These are phyloP conservation scores for Suillus discolor DNA, from an alignment of 768 basidiomycete species.

Conservation along the genomic window DNA sequence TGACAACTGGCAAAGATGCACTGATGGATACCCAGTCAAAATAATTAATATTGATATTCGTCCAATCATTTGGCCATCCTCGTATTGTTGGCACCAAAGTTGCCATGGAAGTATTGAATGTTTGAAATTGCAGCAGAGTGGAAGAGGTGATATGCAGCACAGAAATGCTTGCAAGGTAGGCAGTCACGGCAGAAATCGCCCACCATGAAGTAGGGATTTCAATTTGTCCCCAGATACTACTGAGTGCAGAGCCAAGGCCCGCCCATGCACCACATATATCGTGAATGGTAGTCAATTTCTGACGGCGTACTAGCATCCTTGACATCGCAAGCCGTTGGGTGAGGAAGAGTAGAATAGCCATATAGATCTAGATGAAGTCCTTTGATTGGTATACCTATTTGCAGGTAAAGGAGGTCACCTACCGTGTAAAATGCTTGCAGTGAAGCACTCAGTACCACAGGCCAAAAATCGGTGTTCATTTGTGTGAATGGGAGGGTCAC, in stretches of 20 bases:
- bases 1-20: not conserved
- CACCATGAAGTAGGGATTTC: conserved; percentile 3
- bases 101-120: not conserved
- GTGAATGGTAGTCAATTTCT: conserved; percentile 9
- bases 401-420: not conserved
- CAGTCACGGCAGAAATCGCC: not conserved
- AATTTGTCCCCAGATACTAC: conserved; percentile 5
- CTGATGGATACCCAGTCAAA: not conserved
- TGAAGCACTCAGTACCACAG: conserved; percentile 6
- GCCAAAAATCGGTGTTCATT: not conserved
- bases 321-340: conserved; percentile 6
- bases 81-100: not conserved
- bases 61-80: not conserved
- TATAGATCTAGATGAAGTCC: conserved; percentile 2
- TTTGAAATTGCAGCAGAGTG: conserved; percentile 7
- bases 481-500: not conserved
- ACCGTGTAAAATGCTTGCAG: conserved; percentile 9
- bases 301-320: not conserved
- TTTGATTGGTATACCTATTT: not conserved
- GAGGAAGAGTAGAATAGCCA: conserved; percentile 5
- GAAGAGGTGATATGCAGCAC: conserved; percentile 14
- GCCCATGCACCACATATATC: conserved; percentile 11
- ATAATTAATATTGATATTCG: too few relatives aligned
- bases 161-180: conserved; percentile 10
- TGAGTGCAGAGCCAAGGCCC: conserved; percentile 9